Conservation (phyloP, 305 asterid species). For the Ilex paraguariensis region DNA sequence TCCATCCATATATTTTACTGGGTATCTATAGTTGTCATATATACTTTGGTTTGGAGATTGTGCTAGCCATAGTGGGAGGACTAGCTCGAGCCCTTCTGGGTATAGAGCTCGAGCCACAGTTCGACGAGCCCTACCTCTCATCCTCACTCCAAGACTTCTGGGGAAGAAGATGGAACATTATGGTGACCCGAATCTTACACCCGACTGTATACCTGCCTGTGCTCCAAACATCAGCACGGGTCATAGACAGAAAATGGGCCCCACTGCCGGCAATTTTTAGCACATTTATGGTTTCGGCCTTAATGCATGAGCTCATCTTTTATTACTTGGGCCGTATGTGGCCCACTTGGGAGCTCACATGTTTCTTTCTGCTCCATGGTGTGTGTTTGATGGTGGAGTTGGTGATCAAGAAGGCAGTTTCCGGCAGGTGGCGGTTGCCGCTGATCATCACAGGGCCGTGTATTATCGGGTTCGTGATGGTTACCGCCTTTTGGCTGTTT, state of each 20-base stretch:
- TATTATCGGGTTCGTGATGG: constrained; percentile 26
- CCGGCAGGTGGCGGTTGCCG: constrained; percentile 21
- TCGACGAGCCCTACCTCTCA: constrained; percentile 37
- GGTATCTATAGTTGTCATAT: constrained; percentile 31
- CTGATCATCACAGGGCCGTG: constrained; percentile 26
- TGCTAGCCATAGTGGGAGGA: constrained; percentile 24
- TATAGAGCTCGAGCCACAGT: constrained; percentile 47
- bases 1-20: constrained; percentile 28
- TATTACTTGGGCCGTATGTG: constrained; percentile 36
- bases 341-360: constrained; percentile 34
- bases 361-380: constrained; percentile 52
- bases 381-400: constrained; percentile 24
- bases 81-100: constrained; percentile 2
- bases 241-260: constrained; percentile 26
- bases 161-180: constrained; percentile 54
- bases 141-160: constrained; percentile 58
- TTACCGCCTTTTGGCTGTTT: constrained; percentile 48
- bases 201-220: constrained; percentile 34
- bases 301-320: constrained; percentile 63
- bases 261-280: constrained; percentile 28
- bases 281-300: constrained; percentile 47
- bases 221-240: not conserved
- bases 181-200: constrained; percentile 38
- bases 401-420: constrained; percentile 17
- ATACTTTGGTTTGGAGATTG: constrained; percentile 34